Base-by-base conservation (phyloP, 2,329 filamentous ascomycete genomes). In the Mycosphaerella arachidis region DNA sequence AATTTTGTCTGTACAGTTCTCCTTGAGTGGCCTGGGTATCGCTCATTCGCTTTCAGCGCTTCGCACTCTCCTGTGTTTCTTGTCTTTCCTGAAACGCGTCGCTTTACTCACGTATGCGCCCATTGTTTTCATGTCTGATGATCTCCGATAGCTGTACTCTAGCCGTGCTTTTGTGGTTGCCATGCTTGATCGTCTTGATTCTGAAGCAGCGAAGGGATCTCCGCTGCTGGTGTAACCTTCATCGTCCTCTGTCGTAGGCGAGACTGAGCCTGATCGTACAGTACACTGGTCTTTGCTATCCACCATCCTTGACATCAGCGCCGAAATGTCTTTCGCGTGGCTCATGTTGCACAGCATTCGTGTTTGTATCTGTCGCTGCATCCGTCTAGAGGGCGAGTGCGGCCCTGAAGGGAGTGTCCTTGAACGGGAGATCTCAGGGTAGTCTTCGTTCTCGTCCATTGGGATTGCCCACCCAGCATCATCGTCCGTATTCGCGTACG, bases 301-400 rank as follows among this genome's bases (percentile, higher is more conserved):
- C 55, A 78, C 70, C 73, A 79, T 78, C 59, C 73, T 73, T 60
- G 74, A 66, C 27, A 79, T 75, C 16, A 80, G 71, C 29, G 70
- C 68, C 12, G 75, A 72, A 48, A 79, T 76, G 65, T 79, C 76
- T 27, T 71, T 71, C 37, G 73, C 67, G 60, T 78, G 75, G 4
- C 73, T 68, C 24, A 68, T 45, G 58, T 68, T 71, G 72, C 75
- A 78, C 55, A 79, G 74, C 62, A 77, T 64, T 51, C 75, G 71
- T 33, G 73, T 72, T 66, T 72, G 75, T 27, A 70, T 66, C 63
- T 79, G 77, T 45, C 77, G 72, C 58, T 75, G 75, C 66, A 72
- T 70, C 37, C 77, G 69, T 48, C 73, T 65, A 3, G 74, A 72
- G 1, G 76, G 68, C 20, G 74, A 75, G 52, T 74, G 71, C n/a